Evolutionary conservation across 805 yeast species (phyloP), one percentile per base, ranked within the genome.

Genomic region (Yarrowia porcina): DNA sequence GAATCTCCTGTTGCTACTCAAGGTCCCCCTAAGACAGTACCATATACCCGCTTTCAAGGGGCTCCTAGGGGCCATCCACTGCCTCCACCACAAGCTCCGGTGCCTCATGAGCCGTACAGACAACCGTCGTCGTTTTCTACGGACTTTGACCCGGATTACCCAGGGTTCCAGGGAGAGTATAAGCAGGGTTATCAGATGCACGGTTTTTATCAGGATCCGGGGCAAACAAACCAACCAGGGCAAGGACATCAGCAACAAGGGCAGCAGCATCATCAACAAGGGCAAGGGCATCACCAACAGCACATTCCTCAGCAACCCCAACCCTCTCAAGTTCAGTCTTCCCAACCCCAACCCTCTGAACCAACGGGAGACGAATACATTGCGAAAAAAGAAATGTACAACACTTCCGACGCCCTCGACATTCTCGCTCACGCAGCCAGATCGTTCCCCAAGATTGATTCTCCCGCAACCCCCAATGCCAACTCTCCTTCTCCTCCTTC

Each of bases 401-500:
- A 71, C 59, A 71, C 77, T 13, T 67, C 74, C 7, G 79, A 76
- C 63, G 79, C 79, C 1, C 69, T 76, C 44, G 72, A 70, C 39
- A 75, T 76, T 21, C 67, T 76, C 32, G 75, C 75, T 21, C 76
- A 74, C 41, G 77, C 74, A 0, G 79, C 78, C 1, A 33, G 71
- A 63, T 42, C 63, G 35, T 67, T 70, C 47, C 74, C 74, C 76
- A 77, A 56, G 78, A 72, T 52, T 70, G 63, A 54, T 25, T 38
- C 42, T 9, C 61, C 61, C 0, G 36, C 47, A 3, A 56, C 61
- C 3, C 47, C 61, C 1, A 56, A 56, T 18, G 61, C 5, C 5
- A 21, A 38, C 2, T 28, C 36, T 18, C 52, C 61, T 32, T 25
- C 63, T 3, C 42, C 57, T 18, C 60, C 50, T 7, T 30, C 36